Conservation (phyloP, 2,329 filamentous ascomycete genomes). For the Claviceps sp. region DNA sequence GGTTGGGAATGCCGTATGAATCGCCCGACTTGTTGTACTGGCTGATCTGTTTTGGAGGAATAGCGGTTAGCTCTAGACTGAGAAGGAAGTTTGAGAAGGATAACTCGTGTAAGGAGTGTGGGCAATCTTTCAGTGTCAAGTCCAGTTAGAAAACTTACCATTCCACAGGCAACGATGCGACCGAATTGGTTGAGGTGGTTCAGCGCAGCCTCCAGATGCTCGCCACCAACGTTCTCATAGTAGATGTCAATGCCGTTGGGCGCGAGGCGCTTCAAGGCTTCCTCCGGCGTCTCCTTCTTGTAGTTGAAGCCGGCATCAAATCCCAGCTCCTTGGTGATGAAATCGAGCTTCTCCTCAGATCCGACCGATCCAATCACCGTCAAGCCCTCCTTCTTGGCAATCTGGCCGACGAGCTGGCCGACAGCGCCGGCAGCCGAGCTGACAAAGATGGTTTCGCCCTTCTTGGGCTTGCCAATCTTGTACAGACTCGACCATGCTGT, state of each 20-base stretch:
- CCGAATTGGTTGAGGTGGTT: constrained; percentile 43
- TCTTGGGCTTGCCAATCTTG: constrained; percentile 48
- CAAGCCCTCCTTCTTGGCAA: constrained; percentile 70
- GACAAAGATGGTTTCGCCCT: constrained; percentile 67
- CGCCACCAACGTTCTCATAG: constrained; percentile 41
- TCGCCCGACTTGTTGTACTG: constrained; percentile 51
- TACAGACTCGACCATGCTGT: constrained; percentile 59
- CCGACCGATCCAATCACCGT: constrained; percentile 71
- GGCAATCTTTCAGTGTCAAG: too few relatives aligned
- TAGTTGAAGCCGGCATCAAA: constrained; percentile 66
- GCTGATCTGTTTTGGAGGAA: constrained; percentile 35
- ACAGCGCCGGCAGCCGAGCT: constrained; percentile 70
- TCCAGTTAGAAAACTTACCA: constrained; percentile 28
- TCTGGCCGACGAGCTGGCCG: constrained; percentile 69
- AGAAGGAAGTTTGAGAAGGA: neutral
- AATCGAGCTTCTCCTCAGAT: constrained; percentile 66
- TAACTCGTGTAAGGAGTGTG: too few relatives aligned
- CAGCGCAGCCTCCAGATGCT: constrained; percentile 35
- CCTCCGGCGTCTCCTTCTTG: constrained; percentile 61
- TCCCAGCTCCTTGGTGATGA: constrained; percentile 36
- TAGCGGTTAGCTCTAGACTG: neutral
- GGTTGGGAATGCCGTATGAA: constrained; percentile 50
- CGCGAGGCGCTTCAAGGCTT: constrained; percentile 56
- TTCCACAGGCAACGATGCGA: constrained; percentile 50
- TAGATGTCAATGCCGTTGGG: constrained; percentile 64